Evolutionary conservation across 495 filamentous ascomycete genomes (phyloP), one percentile per base, ranked within the genome.

Genomic region (Talaromyces stipitatus): DNA sequence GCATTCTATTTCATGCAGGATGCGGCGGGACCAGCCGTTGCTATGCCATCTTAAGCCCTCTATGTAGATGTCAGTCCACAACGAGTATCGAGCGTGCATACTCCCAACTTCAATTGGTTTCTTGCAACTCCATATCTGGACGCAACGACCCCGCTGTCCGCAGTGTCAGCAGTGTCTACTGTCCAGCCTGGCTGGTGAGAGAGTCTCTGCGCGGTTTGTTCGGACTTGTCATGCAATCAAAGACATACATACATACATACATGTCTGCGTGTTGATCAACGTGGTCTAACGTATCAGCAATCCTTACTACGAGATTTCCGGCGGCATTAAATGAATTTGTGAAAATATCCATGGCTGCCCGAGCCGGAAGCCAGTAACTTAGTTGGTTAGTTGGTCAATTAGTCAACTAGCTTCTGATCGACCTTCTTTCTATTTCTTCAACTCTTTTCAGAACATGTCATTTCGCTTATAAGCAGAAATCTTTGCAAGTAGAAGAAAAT

Each of bases 51-150:
- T n/a, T n/a, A n/a, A n/a, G n/a, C n/a, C n/a, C n/a, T n/a, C n/a
- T n/a, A n/a, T n/a, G n/a, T n/a, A n/a, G n/a, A n/a, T n/a, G n/a
- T n/a, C n/a, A n/a, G n/a, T 6, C 51, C 51, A 8, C 14, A 54
- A 33, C 51, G 32, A 54, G 51, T 54, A 54, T 36, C 51, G 26
- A 54, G 51, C 51, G 29, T 54, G 51, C 51, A 54, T 18, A 16
- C 36, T 8, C 18, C 22, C 51, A 10, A 30, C 51, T 54, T 54
- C 51, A 10, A 54, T 54, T 54, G 51, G 51, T 41, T 41, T 18
- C 36, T 41, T 8, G 36, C 36, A n/a, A 18, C 36, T 20, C 36
- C 36, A 32, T 32, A 10, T 23, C 26, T 48, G 26, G 22, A 5
- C 29, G 20, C 33, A 24, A 14, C 1, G 12, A 38, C 51, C 51